phyloP scores from a whole-genome alignment of 192 early-diverging fungal species.

The Backusella tarrabulga region DNA sequence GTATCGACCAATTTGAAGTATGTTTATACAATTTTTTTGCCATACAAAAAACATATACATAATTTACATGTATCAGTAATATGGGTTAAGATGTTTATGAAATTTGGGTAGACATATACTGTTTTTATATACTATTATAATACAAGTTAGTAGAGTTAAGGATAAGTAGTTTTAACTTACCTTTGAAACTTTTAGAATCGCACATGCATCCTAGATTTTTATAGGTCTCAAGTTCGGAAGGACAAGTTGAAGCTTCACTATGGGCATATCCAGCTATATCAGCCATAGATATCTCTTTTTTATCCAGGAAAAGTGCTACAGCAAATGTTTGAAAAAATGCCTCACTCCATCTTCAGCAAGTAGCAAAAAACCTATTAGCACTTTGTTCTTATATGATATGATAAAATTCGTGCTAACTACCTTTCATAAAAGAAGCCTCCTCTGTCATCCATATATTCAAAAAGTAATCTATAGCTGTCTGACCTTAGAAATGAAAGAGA shows the following conservation, averaged over 20 bases:
- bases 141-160: neutral
- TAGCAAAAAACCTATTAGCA: neutral
- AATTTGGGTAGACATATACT: neutral
- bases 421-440: constrained; percentile 90
- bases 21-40: neutral
- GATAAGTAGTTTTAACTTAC: neutral
- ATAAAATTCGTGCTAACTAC: constrained; percentile 5
- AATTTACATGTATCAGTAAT: neutral
- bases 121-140: neutral
- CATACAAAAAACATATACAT: neutral
- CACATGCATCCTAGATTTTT: constrained; percentile 8
- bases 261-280: constrained; percentile 67
- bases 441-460: constrained; percentile 67
- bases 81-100: neutral
- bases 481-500: constrained; percentile 69
- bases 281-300: constrained; percentile 64
- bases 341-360: constrained; percentile 60
- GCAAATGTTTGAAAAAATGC: constrained; percentile 66
- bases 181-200: neutral
- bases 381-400: neutral
- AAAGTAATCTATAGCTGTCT: constrained; percentile 60
- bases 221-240: constrained; percentile 37
- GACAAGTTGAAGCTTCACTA: constrained; percentile 62
- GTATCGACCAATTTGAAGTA: neutral
- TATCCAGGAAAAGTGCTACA: constrained; percentile 54